Base-by-base conservation (phyloP, 2,329 filamentous ascomycete genomes). In the Xylariaceae sp. region DNA sequence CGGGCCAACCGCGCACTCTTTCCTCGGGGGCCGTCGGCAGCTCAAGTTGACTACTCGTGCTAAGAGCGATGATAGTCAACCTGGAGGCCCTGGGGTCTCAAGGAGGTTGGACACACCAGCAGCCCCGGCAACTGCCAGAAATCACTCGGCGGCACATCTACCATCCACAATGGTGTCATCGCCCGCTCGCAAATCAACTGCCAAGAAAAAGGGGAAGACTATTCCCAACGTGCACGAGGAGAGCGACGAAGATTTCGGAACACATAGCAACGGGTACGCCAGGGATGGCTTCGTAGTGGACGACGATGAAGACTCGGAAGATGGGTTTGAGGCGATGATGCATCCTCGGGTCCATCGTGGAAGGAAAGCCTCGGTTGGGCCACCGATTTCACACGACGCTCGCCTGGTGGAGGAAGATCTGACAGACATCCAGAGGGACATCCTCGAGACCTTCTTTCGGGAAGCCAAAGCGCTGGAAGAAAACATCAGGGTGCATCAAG, bases 381-480 rank as follows among this genome's bases (percentile, higher is more conserved):
- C 72, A 19, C 81, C 79, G 1, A 85, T 83, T 44, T 73, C 70
- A 1, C 65, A 64, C 9, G 74, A 82, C 50, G 59, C 67, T 14
- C 70, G 71, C 14, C 66, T 83, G 47, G 65, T 68, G 13, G 62
- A 64, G 14, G 59, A 61, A 9, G 51, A 56, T 13, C 59, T 87
- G 2, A 65, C 70, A 11, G 73, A 78, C 0, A 60, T 81, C 15
- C 83, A 88, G 51, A 69, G 71, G 32, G 71, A 76, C 39, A 61
- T 85, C 15, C 68, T 88, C n/a, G 64, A 73, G 15, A 65, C 71
- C 19, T 92, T 90, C 55, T 70, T 87, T 15, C 57, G 63, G 1
- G 70, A 77, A 31, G 85, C 83, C 1, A 79, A 75, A 51, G 61
- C 62, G 14, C 39, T 78, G 12, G 78, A 83, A 50, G 76, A 81